Evolutionary conservation across 768 basidiomycete genomes (phyloP).

Genomic region (Dacryopinax spathularia): DNA sequence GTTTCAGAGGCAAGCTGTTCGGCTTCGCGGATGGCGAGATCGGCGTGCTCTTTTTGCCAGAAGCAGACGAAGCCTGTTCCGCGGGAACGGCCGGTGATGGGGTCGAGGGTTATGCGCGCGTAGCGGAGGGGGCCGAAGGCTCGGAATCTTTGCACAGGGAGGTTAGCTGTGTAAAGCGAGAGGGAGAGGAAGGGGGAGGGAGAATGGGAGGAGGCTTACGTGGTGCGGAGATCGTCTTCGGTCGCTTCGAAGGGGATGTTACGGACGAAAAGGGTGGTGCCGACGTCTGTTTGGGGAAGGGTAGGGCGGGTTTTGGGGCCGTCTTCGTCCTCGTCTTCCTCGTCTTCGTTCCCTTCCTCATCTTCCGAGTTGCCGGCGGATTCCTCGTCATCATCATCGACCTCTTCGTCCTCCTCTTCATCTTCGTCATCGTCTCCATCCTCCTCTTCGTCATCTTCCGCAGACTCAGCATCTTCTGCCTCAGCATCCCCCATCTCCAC

Average conservation of each 20-base stretch:
- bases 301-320: conserved; percentile 34
- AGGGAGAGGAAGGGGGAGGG: background rate
- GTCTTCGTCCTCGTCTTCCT: conserved; percentile 23
- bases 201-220: conserved; percentile 37
- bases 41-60: conserved; percentile 85
- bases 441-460: conserved; percentile 27
- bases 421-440: conserved; percentile 32
- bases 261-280: conserved; percentile 85
- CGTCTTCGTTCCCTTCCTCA: conserved; percentile 22
- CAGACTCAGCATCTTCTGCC: conserved; percentile 15
- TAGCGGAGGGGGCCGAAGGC: conserved; percentile 86
- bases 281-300: conserved; percentile 70
- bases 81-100: conserved; percentile 66
- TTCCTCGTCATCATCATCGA: conserved; percentile 20
- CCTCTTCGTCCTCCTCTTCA: conserved; percentile 29
- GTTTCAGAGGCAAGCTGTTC: conserved; percentile 55
- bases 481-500: conserved; percentile 17
- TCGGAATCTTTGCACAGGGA: conserved; percentile 56
- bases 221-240: conserved; percentile 74
- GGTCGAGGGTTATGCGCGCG: conserved; percentile 78
- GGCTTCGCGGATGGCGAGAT: conserved; percentile 69
- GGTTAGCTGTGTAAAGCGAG: background rate
- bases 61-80: conserved; percentile 96
- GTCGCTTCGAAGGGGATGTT: conserved; percentile 87
- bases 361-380: conserved; percentile 20